Evolutionary conservation across 208 protist species (phyloP).

Genomic region (Strigomonas oncopelti): DNA sequence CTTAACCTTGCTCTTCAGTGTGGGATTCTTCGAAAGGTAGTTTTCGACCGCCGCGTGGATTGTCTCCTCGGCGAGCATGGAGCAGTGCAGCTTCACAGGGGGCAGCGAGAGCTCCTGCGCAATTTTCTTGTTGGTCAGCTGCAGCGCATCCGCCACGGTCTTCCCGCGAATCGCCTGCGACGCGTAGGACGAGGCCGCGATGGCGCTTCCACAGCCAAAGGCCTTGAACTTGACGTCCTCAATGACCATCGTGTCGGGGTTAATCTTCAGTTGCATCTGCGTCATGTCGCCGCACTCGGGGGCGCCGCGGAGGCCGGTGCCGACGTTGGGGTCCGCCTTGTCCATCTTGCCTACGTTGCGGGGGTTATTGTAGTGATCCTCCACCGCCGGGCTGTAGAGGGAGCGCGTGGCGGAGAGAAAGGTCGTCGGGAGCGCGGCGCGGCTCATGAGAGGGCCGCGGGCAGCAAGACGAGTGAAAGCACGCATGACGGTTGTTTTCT

Average conservation of each 20-base stretch:
- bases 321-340: constrained; percentile 93
- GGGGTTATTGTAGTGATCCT: constrained; percentile 99
- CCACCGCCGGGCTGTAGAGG: constrained; percentile 95
- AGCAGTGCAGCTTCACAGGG: constrained; percentile 99
- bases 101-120: constrained; percentile 98
- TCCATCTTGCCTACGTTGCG: constrained; percentile 98
- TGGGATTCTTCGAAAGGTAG: constrained; percentile 93
- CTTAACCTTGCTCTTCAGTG: constrained; percentile 85
- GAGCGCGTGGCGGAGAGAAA: constrained; percentile 28
- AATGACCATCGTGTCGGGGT: constrained; percentile 88
- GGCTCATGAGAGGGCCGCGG: background rate
- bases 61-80: constrained; percentile 98
- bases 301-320: constrained; percentile 97
- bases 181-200: constrained; percentile 96
- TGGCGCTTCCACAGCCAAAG: constrained; percentile 99
- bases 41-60: constrained; percentile 98
- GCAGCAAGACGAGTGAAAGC: constrained; percentile 7
- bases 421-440: constrained; percentile 1
- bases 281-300: constrained; percentile 99
- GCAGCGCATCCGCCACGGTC: constrained; percentile 94
- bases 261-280: constrained; percentile 97
- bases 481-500: constrained; percentile 1
- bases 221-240: constrained; percentile 98
- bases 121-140: constrained; percentile 98
- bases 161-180: constrained; percentile 98